Evolutionary conservation across 73 alveolate species (phyloP).

Genomic region (Effrenium voratum): DNA sequence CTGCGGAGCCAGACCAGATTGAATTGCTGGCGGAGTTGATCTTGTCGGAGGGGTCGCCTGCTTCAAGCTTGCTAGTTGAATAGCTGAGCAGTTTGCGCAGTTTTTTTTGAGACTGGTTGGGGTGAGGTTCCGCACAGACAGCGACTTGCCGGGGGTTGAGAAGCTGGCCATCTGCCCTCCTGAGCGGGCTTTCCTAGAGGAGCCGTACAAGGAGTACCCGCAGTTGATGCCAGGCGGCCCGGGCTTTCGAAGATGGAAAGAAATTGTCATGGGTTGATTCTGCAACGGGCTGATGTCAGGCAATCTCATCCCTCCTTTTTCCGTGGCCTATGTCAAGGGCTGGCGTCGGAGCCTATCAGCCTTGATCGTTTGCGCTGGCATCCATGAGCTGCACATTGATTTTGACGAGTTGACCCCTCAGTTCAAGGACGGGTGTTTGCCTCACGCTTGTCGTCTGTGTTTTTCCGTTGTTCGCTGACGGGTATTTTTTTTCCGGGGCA

Average conservation of each 20-base stretch:
- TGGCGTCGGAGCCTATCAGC: slow-evolving; percentile 1
- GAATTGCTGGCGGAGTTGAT: neutral
- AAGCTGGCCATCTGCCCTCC: neutral
- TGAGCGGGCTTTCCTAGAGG: neutral
- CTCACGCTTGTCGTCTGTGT: too few species aligned
- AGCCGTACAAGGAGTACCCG: neutral
- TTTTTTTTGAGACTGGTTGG: too few species aligned
- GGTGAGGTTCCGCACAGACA: slow-evolving; percentile 28
- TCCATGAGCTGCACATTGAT: too few species aligned
- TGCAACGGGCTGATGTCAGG: too few species aligned
- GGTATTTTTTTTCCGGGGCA: too few species aligned
- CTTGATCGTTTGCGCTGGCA: neutral
- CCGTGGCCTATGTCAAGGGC: slow-evolving; percentile 20
- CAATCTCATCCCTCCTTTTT: neutral
- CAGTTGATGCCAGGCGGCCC: neutral
- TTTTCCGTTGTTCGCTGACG: too few species aligned
- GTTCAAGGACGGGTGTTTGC: too few species aligned
- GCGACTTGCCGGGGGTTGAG: neutral
- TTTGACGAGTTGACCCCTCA: too few species aligned
- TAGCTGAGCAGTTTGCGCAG: too few species aligned
- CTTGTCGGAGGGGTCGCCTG: neutral
- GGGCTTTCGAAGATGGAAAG: neutral
- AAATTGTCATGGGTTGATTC: neutral
- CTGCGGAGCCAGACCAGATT: neutral
- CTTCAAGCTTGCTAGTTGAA: neutral